Conservation (phyloP, 148 eudicot species). For the Simmondsia chinensis region DNA sequence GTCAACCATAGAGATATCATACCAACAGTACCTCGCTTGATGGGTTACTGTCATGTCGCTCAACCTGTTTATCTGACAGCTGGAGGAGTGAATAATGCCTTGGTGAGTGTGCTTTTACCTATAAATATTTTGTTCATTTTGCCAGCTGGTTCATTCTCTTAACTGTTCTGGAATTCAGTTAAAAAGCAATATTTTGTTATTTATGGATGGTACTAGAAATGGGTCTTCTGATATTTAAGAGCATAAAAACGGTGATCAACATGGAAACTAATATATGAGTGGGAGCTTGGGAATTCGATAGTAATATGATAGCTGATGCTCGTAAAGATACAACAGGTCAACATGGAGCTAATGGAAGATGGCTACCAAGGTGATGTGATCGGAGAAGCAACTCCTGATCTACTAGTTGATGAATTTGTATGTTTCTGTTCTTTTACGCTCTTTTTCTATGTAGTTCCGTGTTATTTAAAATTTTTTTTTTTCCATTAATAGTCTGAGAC, state of each 20-base stretch:
- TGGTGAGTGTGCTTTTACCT: slow-evolving; percentile 31
- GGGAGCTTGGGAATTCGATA: too few relatives aligned
- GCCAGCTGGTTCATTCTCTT: neutral
- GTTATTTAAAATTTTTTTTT: too few relatives aligned
- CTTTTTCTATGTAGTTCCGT: neutral
- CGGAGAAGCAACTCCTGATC: slow-evolving; percentile 94
- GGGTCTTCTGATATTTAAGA: neutral
- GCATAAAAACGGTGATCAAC: neutral
- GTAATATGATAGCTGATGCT: slow-evolving; percentile 7
- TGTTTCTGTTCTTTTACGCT: slow-evolving; percentile 14
- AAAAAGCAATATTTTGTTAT: too few relatives aligned
- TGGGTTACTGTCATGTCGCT: slow-evolving; percentile 99
- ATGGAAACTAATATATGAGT: too few relatives aligned
- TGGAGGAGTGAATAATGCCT: slow-evolving; percentile 30
- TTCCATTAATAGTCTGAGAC: too few relatives aligned
- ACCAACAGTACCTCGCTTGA: slow-evolving; percentile 96
- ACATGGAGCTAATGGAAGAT: slow-evolving; percentile 51
- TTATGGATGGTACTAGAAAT: too few relatives aligned
- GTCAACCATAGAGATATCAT: slow-evolving; percentile 96
- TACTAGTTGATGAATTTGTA: slow-evolving; percentile 88
- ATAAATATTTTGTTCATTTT: slow-evolving; percentile 3
- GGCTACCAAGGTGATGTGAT: slow-evolving; percentile 81
- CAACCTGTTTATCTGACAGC: slow-evolving; percentile 84
- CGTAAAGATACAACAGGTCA: slow-evolving; percentile 39
- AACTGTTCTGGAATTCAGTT: too few relatives aligned